phyloP scores from a whole-genome alignment of 2,329 filamentous ascomycete species.

The Daldinia eschscholtzii region DNA sequence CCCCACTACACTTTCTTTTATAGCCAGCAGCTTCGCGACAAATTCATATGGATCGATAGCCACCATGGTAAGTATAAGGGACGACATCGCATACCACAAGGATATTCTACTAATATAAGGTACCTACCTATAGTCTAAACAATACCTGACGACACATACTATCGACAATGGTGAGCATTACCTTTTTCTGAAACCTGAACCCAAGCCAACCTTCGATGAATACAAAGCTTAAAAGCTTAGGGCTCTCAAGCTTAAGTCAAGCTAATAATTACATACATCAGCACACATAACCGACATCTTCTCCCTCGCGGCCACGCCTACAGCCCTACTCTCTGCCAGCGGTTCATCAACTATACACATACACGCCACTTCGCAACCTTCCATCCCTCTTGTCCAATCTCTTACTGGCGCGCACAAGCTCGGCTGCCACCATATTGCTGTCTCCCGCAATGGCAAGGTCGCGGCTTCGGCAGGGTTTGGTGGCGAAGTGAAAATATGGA shows the following conservation, averaged over 20 bases:
- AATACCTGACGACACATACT: constrained; percentile 94
- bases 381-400: constrained; percentile 83
- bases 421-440: constrained; percentile 90
- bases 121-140: constrained; percentile 82
- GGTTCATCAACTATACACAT: constrained; percentile 86
- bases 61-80: constrained; percentile 54
- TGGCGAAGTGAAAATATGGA: constrained; percentile 90
- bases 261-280: constrained; percentile 55
- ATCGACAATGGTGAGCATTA: constrained; percentile 79
- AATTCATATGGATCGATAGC: constrained; percentile 54
- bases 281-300: constrained; percentile 89
- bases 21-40: constrained; percentile 38
- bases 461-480: constrained; percentile 90
- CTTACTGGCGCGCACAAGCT: constrained; percentile 85
- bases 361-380: constrained; percentile 77
- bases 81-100: background rate
- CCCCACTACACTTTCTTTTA: constrained; percentile 37
- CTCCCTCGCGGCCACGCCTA: constrained; percentile 80
- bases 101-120: constrained; percentile 10
- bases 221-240: constrained; percentile 13
- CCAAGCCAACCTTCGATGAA: constrained; percentile 20
- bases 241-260: constrained; percentile 31
- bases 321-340: constrained; percentile 82
- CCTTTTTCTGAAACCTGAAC: constrained; percentile 5
- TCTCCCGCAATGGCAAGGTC: constrained; percentile 74